Conservation (phyloP, 495 filamentous ascomycete species). For the Aspergillus taichungensis region DNA sequence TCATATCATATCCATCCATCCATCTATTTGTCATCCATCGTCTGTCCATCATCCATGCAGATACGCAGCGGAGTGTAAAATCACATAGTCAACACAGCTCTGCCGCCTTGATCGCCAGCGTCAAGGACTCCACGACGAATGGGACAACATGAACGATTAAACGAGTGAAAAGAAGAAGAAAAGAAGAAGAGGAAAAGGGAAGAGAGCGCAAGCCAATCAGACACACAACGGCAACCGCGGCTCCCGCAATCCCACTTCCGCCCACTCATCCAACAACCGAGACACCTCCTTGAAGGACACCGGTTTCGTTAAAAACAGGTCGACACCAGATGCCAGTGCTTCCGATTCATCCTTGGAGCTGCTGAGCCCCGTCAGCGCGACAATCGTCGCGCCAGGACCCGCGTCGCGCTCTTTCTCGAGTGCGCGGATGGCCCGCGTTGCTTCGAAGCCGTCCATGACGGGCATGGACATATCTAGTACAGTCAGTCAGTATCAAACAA, state of each 20-base stretch:
- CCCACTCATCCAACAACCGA: constrained; percentile 40
- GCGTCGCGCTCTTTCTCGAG: constrained; percentile 44
- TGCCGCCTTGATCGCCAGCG: too few species aligned
- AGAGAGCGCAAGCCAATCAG: neutral
- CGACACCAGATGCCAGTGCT: constrained; percentile 57
- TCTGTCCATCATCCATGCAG: too few species aligned
- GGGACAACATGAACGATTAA: too few species aligned
- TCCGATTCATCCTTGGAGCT: constrained; percentile 55
- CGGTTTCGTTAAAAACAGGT: constrained; percentile 68
- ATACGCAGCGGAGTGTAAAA: too few species aligned
- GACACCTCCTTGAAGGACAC: constrained; percentile 46
- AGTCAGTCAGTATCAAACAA: neutral
- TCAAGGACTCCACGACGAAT: too few species aligned
- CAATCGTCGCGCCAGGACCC: constrained; percentile 44
- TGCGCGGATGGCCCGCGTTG: constrained; percentile 55
- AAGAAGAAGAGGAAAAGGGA: neutral
- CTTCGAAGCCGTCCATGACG: constrained; percentile 66
- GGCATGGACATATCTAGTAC: constrained; percentile 64
- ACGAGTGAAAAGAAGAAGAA: too few species aligned
- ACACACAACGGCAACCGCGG: neutral
- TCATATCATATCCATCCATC: too few species aligned
- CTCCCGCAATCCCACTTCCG: constrained; percentile 13
- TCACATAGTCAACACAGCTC: too few species aligned
- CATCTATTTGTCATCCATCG: too few species aligned
- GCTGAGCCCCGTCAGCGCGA: constrained; percentile 63